A percentile compares a stretch with the other conserved stretches of the same genome.
Evolutionary conservation across 352 stramenopile genomes (phyloP).

Genomic region (Phytophthora pini): DNA sequence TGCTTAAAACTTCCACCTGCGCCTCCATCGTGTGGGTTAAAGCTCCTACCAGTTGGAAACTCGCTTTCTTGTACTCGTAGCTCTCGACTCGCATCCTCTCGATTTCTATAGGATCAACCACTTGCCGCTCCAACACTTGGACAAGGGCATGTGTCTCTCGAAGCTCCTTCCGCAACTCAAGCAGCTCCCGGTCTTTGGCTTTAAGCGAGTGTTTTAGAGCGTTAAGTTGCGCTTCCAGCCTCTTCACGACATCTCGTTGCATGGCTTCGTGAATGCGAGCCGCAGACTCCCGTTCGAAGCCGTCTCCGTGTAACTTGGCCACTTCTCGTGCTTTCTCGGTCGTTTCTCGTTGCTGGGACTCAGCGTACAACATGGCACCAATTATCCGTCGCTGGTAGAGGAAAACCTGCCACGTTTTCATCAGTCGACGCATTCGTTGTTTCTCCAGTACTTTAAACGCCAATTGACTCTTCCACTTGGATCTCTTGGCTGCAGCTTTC

Average conservation of each 20-base stretch:
- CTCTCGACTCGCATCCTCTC: slow-evolving; percentile 62
- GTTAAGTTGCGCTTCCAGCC: slow-evolving; percentile 43
- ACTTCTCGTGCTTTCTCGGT: slow-evolving; percentile 53
- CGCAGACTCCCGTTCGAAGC: slow-evolving; percentile 49
- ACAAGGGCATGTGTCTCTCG: slow-evolving; percentile 41
- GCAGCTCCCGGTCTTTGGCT: slow-evolving; percentile 64
- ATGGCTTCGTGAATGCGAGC: slow-evolving; percentile 46
- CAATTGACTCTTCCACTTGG: slow-evolving; percentile 32
- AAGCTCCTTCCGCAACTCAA: slow-evolving; percentile 57
- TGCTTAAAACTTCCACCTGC: slow-evolving; percentile 64
- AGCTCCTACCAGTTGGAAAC: slow-evolving; percentile 60
- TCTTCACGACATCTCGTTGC: slow-evolving; percentile 46
- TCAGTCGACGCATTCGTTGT: slow-evolving; percentile 45
- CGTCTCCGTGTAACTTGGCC: slow-evolving; percentile 63
- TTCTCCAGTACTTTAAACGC: slow-evolving; percentile 28
- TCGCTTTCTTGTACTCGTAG: slow-evolving; percentile 75
- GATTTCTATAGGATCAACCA: slow-evolving; percentile 61
- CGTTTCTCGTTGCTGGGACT: slow-evolving; percentile 59
- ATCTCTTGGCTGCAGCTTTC: slow-evolving; percentile 46
- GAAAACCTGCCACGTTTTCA: slow-evolving; percentile 59
- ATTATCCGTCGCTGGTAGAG: slow-evolving; percentile 67
- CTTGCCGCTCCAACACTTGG: slow-evolving; percentile 49
- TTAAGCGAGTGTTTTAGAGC: slow-evolving; percentile 36
- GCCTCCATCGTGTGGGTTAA: slow-evolving; percentile 60
- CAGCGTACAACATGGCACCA: slow-evolving; percentile 78